Conservation (phyloP, 257 asterid genomes). For the Solanum megistacrolobum region DNA sequence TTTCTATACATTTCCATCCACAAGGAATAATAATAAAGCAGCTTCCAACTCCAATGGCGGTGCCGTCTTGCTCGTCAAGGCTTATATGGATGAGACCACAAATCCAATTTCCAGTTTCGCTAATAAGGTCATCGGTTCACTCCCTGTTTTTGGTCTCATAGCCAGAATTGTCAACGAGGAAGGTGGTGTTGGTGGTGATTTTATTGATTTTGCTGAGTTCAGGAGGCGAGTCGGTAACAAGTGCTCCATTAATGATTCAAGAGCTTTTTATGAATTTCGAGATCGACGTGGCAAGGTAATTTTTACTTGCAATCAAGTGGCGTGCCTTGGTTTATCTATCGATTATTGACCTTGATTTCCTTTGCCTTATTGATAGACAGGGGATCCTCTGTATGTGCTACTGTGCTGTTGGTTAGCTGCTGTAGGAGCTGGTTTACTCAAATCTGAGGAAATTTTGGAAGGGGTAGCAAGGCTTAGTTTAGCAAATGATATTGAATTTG, state of each 20-base stretch:
- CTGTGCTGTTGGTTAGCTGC: slow-evolving; percentile 94
- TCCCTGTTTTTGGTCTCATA: slow-evolving; percentile 77
- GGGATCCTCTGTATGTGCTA: slow-evolving; percentile 82
- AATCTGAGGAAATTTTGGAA: slow-evolving; percentile 90
- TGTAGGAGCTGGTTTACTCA: slow-evolving; percentile 88
- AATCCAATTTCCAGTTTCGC: slow-evolving; percentile 61
- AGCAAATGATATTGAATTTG: slow-evolving; percentile 84
- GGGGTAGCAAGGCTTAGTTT: slow-evolving; percentile 88
- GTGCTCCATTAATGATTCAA: slow-evolving; percentile 76
- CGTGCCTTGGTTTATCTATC: background rate
- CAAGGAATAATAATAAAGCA: slow-evolving; percentile 10
- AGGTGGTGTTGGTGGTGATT: slow-evolving; percentile 83
- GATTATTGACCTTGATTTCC: background rate
- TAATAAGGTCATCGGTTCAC: slow-evolving; percentile 70
- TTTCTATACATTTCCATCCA: slow-evolving; percentile 25
- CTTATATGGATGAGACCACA: slow-evolving; percentile 84
- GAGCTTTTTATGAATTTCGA: slow-evolving; percentile 65
- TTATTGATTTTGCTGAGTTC: slow-evolving; percentile 84
- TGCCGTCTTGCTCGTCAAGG: slow-evolving; percentile 22
- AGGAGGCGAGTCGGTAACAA: slow-evolving; percentile 84
- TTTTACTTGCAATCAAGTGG: background rate
- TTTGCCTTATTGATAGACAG: slow-evolving; percentile 35
- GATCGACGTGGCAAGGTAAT: slow-evolving; percentile 82
- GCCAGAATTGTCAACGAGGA: slow-evolving; percentile 77
- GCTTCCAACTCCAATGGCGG: slow-evolving; percentile 23